Base-by-base conservation (phyloP, 805 yeast genomes). In the Sugiyamaella americana region DNA sequence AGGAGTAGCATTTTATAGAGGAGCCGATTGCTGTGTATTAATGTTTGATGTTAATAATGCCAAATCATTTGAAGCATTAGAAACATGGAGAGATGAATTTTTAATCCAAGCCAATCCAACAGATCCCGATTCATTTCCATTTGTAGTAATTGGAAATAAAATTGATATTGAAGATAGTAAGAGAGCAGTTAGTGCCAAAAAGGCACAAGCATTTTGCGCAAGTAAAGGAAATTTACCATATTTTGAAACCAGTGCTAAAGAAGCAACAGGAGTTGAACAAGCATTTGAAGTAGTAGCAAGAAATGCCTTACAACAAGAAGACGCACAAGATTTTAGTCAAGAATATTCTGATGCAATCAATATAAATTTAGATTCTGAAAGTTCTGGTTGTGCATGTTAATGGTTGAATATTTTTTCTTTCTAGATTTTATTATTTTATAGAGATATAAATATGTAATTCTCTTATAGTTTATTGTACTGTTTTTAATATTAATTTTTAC, bases 231-330 rank as follows among this genome's bases (percentile, higher is more conserved):
- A 88, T 53, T 73, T 88, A 51, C 98, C 98, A 2, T 80, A 89
- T 50, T 91, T 93, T 61, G 96, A 91, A 66, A 91, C 98, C n/a
- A 82, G 93, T 72, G 98, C 98, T 17, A 93, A 91, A 70, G 96
- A 88, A 64, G 88, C 93, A 13, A 86, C 89, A 42, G 94, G 94
- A 57, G 96, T 91, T 30, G 96, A 89, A 61, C 81, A 84, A 58
- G 98, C 98, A 2, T 91, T 91, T 61, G 97, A 93, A 64, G 95
- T 89, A 37, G 86, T 91, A 58, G 96, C 96, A 26, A 78, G 96
- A 59, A 87, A 87, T 70, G 98, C 98, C 0, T 72, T 91, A 59
- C 96, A 88, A 64, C 98, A 91, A 67, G 96, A 88, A 64, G 95
- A 86, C 60, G 83, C 85, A 46, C 86, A 86, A 58, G 96, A 87